A percentile compares a stretch with the other conserved stretches of the same genome.
phyloP scores from a whole-genome alignment of 2,329 filamentous ascomycete genomes.

The Fusarium nematophilum region DNA sequence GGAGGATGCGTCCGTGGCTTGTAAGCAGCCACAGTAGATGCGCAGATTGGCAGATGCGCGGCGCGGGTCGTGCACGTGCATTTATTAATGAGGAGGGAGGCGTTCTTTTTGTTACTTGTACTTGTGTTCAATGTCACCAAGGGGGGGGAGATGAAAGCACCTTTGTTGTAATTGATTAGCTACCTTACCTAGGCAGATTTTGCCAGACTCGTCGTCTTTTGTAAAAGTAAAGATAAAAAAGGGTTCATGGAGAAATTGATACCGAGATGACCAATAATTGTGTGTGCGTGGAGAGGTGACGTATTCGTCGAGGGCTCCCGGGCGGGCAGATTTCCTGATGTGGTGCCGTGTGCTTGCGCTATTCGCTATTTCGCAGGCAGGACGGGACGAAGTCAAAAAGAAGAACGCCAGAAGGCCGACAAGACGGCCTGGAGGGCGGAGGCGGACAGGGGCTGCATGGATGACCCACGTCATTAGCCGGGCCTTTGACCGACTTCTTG shows the following conservation, averaged over 20 bases:
- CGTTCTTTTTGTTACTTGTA: constrained; percentile 37
- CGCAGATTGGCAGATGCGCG: too few relatives aligned
- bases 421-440: constrained; percentile 23
- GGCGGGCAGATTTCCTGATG: constrained; percentile 30
- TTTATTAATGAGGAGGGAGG: constrained; percentile 34
- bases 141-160: constrained; percentile 17
- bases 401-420: constrained; percentile 22
- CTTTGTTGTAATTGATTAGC: constrained; percentile 37
- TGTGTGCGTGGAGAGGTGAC: background rate
- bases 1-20: background rate
- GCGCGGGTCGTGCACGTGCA: constrained; percentile 12
- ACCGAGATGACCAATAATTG: constrained; percentile 8
- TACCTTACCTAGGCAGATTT: constrained; percentile 9
- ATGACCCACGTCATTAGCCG: constrained; percentile 28
- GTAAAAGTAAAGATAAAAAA: constrained; percentile 34
- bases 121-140: too few relatives aligned
- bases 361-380: constrained; percentile 15
- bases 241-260: constrained; percentile 21
- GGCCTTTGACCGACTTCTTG: constrained; percentile 31
- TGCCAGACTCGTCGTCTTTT: constrained; percentile 25
- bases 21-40: background rate
- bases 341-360: constrained; percentile 17
- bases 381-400: constrained; percentile 19
- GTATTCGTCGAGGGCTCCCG: constrained; percentile 6
- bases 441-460: constrained; percentile 28